Percentiles rank a stretch among this genome's conserved stretches.
phyloP scores from a whole-genome alignment of 495 filamentous ascomycete genomes.

The Penicillium paradoxum region DNA sequence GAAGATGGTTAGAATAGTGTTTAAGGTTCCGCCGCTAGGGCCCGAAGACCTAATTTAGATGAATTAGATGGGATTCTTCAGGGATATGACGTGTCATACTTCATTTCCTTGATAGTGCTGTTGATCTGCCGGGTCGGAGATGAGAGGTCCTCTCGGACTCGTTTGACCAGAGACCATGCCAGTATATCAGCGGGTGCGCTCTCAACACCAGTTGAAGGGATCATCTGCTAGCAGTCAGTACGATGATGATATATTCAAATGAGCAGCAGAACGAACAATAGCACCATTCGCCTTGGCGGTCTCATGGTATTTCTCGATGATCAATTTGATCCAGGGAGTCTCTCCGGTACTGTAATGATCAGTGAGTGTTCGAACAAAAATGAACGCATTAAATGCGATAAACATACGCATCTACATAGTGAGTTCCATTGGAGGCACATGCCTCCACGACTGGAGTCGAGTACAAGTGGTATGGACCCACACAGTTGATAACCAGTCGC shows the following conservation, averaged over 20 bases:
- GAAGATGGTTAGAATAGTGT: constrained; percentile 58
- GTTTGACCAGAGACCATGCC: constrained; percentile 61
- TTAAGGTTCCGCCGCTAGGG: constrained; percentile 70
- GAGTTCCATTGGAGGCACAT: constrained; percentile 83
- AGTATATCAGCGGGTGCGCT: constrained; percentile 79
- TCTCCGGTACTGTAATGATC: constrained; percentile 63
- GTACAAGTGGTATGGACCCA: constrained; percentile 78
- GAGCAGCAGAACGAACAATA: constrained; percentile 45
- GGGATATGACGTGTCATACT: constrained; percentile 34
- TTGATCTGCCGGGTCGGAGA: constrained; percentile 55
- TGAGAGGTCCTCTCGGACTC: constrained; percentile 55
- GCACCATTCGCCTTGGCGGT: constrained; percentile 69
- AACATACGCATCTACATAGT: constrained; percentile 74
- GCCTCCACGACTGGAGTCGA: constrained; percentile 79
- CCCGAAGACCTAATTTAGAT: constrained; percentile 33
- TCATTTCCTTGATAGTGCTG: constrained; percentile 57
- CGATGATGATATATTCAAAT: not conserved
- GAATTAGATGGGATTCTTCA: constrained; percentile 8
- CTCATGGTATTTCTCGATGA: constrained; percentile 76
- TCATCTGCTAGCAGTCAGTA: constrained; percentile 52
- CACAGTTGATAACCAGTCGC: constrained; percentile 71
- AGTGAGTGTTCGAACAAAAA: constrained; percentile 2
- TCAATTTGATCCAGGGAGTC: constrained; percentile 69
- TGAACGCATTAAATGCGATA: not conserved
- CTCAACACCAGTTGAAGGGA: constrained; percentile 82